Conservation (phyloP, 495 filamentous ascomycete species). For the Annulohypoxylon nitens region DNA sequence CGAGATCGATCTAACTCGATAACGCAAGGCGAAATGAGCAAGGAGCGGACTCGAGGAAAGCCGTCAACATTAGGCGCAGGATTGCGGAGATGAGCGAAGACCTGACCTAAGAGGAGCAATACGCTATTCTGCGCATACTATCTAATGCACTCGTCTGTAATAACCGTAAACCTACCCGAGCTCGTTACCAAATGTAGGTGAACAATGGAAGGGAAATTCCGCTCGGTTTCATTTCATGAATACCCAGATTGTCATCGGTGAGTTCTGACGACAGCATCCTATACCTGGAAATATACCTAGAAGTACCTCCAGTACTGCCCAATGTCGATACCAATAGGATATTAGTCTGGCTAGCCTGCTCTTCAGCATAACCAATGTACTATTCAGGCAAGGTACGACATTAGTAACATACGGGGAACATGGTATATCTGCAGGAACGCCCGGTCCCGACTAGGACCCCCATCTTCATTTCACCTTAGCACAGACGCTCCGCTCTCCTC, state of each 20-base stretch:
- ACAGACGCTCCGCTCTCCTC: conserved; percentile 32
- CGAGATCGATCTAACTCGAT: conserved; percentile 42
- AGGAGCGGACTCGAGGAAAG: conserved; percentile 28
- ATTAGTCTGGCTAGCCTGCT: conserved; percentile 16
- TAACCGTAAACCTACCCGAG: conserved; percentile 41
- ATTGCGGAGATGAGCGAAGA: conserved; percentile 48
- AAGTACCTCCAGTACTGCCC: conserved; percentile 20
- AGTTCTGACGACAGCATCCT: conserved; percentile 38
- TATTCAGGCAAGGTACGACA: conserved; percentile 33
- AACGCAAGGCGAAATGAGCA: conserved; percentile 43
- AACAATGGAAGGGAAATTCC: conserved; percentile 40
- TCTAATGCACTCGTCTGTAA: conserved; percentile 33
- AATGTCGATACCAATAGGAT: conserved; percentile 21
- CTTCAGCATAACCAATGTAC: conserved; percentile 22
- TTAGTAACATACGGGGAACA: conserved; percentile 41
- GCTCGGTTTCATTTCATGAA: conserved; percentile 40
- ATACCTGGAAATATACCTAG: neutral
- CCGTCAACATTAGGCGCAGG: conserved; percentile 41
- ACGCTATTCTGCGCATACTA: conserved; percentile 11
- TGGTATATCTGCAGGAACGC: conserved; percentile 48
- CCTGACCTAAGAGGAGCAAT: conserved; percentile 31
- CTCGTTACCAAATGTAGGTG: conserved; percentile 45
- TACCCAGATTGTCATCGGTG: conserved; percentile 46
- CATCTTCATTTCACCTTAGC: conserved; percentile 39
- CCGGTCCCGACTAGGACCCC: conserved; percentile 39